Conservation (phyloP, 2,329 filamentous ascomycete genomes). For the Rachicladosporium sp. region DNA sequence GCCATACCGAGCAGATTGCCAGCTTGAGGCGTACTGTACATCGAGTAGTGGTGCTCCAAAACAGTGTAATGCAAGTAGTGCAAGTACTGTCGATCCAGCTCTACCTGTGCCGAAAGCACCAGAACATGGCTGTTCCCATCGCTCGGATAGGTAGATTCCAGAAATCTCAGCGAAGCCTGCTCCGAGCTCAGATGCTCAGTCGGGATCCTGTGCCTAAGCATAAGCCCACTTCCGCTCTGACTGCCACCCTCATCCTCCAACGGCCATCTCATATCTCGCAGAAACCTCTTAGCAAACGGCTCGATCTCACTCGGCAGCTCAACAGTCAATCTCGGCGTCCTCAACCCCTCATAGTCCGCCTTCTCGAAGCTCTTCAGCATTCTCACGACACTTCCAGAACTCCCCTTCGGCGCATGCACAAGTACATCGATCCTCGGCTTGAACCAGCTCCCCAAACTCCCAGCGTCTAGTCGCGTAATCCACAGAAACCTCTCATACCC, state of each 20-base stretch:
- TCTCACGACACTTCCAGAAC: conserved; percentile 62
- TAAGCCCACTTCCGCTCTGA: conserved; percentile 41
- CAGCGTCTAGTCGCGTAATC: conserved; percentile 65
- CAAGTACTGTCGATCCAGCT: conserved; percentile 70
- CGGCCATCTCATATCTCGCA: conserved; percentile 58
- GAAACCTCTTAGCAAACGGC: conserved; percentile 46
- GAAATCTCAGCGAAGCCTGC: conserved; percentile 60
- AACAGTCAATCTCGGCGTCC: conserved; percentile 64
- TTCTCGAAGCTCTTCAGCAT: conserved; percentile 62
- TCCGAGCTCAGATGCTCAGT: conserved; percentile 48
- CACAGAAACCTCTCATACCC: conserved; percentile 56
- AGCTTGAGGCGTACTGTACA: conserved; percentile 32
- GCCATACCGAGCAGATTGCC: conserved; percentile 62
- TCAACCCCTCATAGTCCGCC: conserved; percentile 63
- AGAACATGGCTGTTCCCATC: conserved; percentile 62
- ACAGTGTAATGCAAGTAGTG: conserved; percentile 73
- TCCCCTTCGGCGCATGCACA: conserved; percentile 59
- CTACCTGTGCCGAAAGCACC: conserved; percentile 68
- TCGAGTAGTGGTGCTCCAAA: conserved; percentile 66
- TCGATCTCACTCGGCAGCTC: conserved; percentile 68
- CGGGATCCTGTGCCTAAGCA: conserved; percentile 62
- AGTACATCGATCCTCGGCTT: conserved; percentile 68
- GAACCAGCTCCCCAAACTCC: conserved; percentile 66
- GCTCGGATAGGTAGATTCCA: conserved; percentile 80
- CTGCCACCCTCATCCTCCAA: conserved; percentile 29